phyloP scores from a whole-genome alignment of 202 grass and related monocot genomes.

The Setaria italica region DNA sequence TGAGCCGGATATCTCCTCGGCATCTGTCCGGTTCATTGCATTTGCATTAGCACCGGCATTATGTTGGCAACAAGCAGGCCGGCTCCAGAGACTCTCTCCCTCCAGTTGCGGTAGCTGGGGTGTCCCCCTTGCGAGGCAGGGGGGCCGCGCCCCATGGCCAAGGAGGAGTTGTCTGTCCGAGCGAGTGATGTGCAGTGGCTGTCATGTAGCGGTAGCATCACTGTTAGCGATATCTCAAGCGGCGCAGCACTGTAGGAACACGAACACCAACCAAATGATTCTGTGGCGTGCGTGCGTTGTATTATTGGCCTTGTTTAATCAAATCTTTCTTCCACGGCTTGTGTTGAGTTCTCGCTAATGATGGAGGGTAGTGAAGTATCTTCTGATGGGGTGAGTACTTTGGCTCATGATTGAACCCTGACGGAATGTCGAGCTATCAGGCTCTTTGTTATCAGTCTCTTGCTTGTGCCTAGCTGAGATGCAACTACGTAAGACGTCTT shows the following conservation, averaged over 20 bases:
- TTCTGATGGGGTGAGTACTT: neutral
- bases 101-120: slow-evolving; percentile 33
- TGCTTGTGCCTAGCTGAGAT: no score
- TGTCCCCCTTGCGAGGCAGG: slow-evolving; percentile 38
- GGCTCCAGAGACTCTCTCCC: neutral
- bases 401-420: slow-evolving; percentile 22
- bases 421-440: neutral
- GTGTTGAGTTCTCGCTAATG: slow-evolving; percentile 13
- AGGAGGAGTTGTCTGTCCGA: neutral
- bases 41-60: neutral
- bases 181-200: slow-evolving; percentile 15
- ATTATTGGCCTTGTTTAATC: no score
- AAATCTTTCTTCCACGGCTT: no score
- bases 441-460: neutral
- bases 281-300: no score
- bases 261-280: no score
- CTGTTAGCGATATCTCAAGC: slow-evolving; percentile 3
- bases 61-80: no score
- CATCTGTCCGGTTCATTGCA: slow-evolving; percentile 31
- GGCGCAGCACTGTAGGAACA: neutral
- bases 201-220: slow-evolving; percentile 11
- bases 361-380: slow-evolving; percentile 9
- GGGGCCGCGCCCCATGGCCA: neutral
- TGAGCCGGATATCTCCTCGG: neutral
- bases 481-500: no score